Evolutionary conservation across 31 red algal genomes (phyloP).

Genomic region (Pterothamnion heteromorphum): DNA sequence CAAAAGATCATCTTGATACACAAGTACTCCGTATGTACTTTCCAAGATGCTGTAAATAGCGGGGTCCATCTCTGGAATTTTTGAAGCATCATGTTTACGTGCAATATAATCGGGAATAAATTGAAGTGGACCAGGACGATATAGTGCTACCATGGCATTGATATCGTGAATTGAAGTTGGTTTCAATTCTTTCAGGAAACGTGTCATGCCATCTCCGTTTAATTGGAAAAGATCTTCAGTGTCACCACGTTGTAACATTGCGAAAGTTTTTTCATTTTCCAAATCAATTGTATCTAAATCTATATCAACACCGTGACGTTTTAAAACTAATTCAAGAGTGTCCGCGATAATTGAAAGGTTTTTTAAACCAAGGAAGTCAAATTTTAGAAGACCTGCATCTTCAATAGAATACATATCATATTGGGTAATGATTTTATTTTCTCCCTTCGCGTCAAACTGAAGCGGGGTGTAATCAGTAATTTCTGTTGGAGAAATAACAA

Average conservation of each 20-base stretch:
- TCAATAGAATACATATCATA: constrained; percentile 74
- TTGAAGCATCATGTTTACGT: constrained; percentile 53
- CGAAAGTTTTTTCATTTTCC: constrained; percentile 55
- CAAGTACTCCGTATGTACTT: constrained; percentile 62
- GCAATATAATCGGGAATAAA: constrained; percentile 53
- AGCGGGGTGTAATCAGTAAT: constrained; percentile 9
- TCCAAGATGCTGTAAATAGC: constrained; percentile 49
- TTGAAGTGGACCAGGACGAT: constrained; percentile 68
- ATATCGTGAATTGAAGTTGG: constrained; percentile 57
- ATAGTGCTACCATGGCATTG: constrained; percentile 59
- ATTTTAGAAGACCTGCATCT: constrained; percentile 64
- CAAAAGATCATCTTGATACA: constrained; percentile 81
- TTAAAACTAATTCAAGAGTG: constrained; percentile 16
- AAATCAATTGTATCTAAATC: constrained; percentile 39
- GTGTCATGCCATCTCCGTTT: constrained; percentile 57
- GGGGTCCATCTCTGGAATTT: constrained; percentile 47
- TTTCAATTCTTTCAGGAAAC: constrained; percentile 53
- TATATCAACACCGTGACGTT: background rate
- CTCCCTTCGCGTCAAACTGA: constrained; percentile 45
- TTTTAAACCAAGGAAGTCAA: constrained; percentile 70
- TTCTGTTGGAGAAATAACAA: constrained; percentile 59
- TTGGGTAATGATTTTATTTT: constrained; percentile 47
- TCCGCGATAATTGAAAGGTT: constrained; percentile 62
- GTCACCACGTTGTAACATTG: constrained; percentile 46
- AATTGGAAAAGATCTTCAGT: constrained; percentile 66